Base-by-base conservation (phyloP, 75 land plant species). In the Chamaecyparis obtusa region DNA sequence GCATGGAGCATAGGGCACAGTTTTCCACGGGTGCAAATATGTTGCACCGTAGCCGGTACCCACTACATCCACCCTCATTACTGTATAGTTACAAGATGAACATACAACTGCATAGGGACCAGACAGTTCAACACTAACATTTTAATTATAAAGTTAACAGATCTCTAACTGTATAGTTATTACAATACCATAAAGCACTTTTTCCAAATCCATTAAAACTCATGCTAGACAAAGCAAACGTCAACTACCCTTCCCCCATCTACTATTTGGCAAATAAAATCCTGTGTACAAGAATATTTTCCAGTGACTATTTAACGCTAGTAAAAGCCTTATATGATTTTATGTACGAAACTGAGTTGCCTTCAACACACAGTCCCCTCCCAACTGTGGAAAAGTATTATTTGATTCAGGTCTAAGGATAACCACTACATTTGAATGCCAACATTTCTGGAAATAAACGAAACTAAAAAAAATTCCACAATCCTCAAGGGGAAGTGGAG, bases 241-340 rank as follows among this genome's bases (percentile, higher is more conserved):
- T 7, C 49, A 43, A 44, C 46, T 24, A 0, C 32, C 64, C 8
- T 48, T 80, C 10, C 30, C 44, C 83, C 46, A 80, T 24, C n/a
- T 9, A 10, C 10, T 27, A 41, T 41, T 27, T 80, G 48, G 21
- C 49, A 80, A 43, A 80, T 44, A n/a, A 80, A 39, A 80, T 80
- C 83, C 30, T 44, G 32, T 80, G n/a, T 80, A 80, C 49, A 80
- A 80, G 49, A 80, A 80, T 80, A 80, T 48, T 80, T 49, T 80
- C 14, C 83, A 44, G 32, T 27, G 39, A 44, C 9, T 80, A 44
- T 43, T 8, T 43, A 48, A 48, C 49, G 9, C 49, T 0, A 7
- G 9, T 9, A 30, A 80, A 80, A 80, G 83, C 83, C 83, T 80
- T 30, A 48, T 80, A 30, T 44, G n/a, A 9, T 80, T 27, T 41